A percentile compares a stretch with the other conserved stretches of the same genome.
Conservation (phyloP, 1,139 yeast genomes). For the Hyphopichia burtonii region DNA sequence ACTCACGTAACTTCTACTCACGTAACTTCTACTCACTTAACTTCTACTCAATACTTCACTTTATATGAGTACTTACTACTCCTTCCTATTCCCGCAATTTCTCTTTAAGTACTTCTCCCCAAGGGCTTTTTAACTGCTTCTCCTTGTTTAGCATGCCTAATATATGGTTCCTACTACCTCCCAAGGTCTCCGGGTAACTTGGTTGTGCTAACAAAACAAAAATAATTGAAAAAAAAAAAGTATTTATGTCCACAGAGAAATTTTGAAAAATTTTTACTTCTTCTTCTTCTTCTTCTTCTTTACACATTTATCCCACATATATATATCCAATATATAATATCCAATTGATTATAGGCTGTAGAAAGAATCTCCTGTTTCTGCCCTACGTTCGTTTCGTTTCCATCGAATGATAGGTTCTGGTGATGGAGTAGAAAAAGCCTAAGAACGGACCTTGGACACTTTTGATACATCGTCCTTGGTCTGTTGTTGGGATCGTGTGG, state of each 20-base stretch:
- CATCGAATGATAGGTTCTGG: constrained; percentile 62
- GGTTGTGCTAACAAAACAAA: too few relatives aligned
- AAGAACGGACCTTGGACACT: constrained; percentile 26
- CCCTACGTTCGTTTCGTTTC: constrained; percentile 54
- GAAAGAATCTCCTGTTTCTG: constrained; percentile 65
- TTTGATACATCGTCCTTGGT: constrained; percentile 41
- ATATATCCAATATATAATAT: background rate
- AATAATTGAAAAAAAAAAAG: background rate
- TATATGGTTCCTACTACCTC: too few relatives aligned
- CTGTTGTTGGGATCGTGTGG: constrained; percentile 45
- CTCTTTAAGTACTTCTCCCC: too few relatives aligned
- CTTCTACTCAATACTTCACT: too few relatives aligned
- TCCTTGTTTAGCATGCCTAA: too few relatives aligned
- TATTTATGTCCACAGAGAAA: too few relatives aligned
- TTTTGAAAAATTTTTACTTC: background rate
- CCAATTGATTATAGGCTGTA: too few relatives aligned
- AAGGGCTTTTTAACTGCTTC: too few relatives aligned
- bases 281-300: constrained; percentile 1
- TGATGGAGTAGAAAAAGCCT: constrained; percentile 70
- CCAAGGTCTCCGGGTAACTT: background rate
- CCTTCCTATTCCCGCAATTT: too few relatives aligned
- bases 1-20: too few relatives aligned
- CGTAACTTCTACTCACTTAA: too few relatives aligned
- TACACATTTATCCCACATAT: background rate
- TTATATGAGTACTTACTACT: too few relatives aligned